Percentiles rank a stretch among this genome's conserved stretches.
Evolutionary conservation across 2,329 filamentous ascomycete genomes (phyloP).

Genomic region (Botryotinia convoluta): DNA sequence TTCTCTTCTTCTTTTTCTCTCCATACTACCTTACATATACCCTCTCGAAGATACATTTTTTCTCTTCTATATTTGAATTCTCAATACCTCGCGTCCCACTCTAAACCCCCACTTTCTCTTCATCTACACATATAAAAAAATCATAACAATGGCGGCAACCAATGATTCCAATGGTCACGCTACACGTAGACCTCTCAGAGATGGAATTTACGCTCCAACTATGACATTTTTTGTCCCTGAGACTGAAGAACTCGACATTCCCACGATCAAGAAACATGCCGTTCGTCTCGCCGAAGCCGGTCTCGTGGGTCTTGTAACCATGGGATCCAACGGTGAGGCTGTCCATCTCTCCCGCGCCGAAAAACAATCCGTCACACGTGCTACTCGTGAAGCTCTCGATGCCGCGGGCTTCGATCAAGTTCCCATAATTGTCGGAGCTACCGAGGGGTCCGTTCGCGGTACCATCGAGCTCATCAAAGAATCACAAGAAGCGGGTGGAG

Average conservation of each 20-base stretch:
- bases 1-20: neutral
- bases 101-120: neutral
- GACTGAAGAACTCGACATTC: constrained; percentile 81
- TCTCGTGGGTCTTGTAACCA: constrained; percentile 76
- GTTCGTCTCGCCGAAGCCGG: constrained; percentile 74
- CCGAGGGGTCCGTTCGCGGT: constrained; percentile 75
- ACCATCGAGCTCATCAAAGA: constrained; percentile 74
- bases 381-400: constrained; percentile 78
- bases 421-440: constrained; percentile 81
- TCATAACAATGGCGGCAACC: constrained; percentile 22
- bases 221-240: constrained; percentile 87
- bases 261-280: constrained; percentile 76
- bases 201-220: constrained; percentile 83
- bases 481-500: constrained; percentile 66
- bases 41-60: neutral
- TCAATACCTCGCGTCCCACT: neutral
- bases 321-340: constrained; percentile 90
- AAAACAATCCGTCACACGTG: constrained; percentile 70
- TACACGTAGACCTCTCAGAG: constrained; percentile 60
- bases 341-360: constrained; percentile 79
- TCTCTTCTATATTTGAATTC: neutral
- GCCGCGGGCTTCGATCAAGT: constrained; percentile 71
- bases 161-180: constrained; percentile 17
- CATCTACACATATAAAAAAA: neutral
- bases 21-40: neutral